A percentile compares a stretch with the other conserved stretches of the same genome.
These are phyloP conservation scores for Colletotrichum sp. DNA, from an alignment of 2,329 filamentous ascomycete species.

Conservation along the genomic window DNA sequence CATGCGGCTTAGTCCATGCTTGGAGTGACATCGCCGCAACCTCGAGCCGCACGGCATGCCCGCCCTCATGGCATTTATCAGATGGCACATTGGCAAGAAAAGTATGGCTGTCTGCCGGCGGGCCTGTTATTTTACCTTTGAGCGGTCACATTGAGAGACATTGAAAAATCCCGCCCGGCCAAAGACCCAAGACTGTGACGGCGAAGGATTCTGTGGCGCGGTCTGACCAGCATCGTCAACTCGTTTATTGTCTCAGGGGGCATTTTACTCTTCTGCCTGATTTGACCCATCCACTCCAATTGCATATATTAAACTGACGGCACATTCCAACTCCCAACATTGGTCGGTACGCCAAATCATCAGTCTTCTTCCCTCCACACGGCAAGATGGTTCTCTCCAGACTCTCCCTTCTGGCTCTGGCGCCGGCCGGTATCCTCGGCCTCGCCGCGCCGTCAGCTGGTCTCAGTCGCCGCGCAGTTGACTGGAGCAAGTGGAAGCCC, in stretches of 20 bases:
- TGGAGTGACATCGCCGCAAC: neutral
- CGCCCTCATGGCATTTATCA: neutral
- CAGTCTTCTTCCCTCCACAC: neutral
- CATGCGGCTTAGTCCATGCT: neutral
- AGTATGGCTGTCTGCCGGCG: neutral
- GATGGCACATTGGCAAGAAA: neutral
- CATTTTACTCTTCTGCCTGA: neutral
- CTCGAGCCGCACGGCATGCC: neutral
- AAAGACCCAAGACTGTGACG: neutral
- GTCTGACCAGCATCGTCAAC: neutral
- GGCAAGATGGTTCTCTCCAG: neutral
- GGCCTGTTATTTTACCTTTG: neutral
- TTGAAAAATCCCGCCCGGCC: neutral
- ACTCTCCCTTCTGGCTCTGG: neutral
- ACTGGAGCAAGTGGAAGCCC: conserved; percentile 28
- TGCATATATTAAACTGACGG: neutral
- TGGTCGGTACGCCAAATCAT: neutral
- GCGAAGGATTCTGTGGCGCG: neutral
- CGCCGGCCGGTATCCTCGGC: neutral
- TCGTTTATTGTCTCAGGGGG: neutral
- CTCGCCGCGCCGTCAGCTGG: neutral
- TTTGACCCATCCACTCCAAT: neutral
- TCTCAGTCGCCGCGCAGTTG: neutral
- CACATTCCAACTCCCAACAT: neutral
- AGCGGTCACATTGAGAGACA: neutral